These are phyloP conservation scores for Metarhizium guizhouense DNA, from an alignment of 2,329 filamentous ascomycete species.

Conservation along the genomic window DNA sequence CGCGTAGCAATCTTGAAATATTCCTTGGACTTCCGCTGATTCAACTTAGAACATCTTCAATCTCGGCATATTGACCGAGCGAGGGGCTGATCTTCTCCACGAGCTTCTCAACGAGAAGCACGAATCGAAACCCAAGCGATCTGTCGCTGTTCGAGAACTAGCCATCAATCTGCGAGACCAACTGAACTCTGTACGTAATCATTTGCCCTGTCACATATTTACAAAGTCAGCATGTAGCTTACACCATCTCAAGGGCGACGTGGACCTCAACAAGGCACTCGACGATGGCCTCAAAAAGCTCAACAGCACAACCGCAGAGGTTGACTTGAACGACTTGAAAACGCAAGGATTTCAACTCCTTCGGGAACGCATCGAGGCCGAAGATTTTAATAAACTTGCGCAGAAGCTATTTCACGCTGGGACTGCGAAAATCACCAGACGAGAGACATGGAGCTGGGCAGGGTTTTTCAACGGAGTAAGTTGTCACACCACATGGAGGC, in stretches of 20 bases:
- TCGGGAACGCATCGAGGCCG: neutral
- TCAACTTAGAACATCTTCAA: neutral
- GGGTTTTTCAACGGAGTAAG: neutral
- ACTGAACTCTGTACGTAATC: neutral
- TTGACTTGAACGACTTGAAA: neutral
- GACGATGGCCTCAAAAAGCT: neutral
- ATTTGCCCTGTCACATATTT: neutral
- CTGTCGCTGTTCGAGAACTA: neutral
- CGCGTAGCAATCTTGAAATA: no score
- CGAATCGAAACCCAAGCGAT: neutral
- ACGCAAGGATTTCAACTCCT: neutral
- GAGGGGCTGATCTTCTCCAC: neutral
- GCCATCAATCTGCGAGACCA: neutral
- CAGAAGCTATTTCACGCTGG: neutral
- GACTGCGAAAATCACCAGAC: neutral
- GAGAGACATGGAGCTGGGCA: slow-evolving; percentile 1
- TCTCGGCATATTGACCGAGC: neutral
- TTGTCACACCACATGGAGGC: neutral
- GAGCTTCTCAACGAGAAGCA: neutral
- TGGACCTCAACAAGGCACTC: neutral
- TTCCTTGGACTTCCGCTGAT: no score
- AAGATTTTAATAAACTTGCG: neutral
- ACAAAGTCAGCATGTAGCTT: no score
- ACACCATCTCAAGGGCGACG: neutral
- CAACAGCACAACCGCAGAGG: neutral